Evolutionary conservation across 495 filamentous ascomycete species (phyloP).

Genomic region (Collariella sp.): DNA sequence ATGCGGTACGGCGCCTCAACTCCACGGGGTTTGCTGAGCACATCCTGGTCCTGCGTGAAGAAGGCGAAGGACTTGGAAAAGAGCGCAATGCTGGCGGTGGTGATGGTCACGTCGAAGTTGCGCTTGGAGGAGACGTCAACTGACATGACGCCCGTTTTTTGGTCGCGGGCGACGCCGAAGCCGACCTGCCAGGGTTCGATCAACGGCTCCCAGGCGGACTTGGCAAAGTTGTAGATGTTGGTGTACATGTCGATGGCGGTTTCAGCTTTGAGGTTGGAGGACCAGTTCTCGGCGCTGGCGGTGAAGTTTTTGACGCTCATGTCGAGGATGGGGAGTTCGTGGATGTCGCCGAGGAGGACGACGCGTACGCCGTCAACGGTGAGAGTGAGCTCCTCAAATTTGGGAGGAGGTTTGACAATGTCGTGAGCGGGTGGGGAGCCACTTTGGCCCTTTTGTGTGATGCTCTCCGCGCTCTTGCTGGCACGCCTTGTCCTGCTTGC

Average conservation of each 20-base stretch:
- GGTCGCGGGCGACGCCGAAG: slow-evolving; percentile 75
- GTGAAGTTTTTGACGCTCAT: slow-evolving; percentile 88
- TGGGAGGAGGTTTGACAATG: slow-evolving; percentile 23
- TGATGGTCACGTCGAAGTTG: slow-evolving; percentile 83
- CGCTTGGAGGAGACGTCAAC: slow-evolving; percentile 82
- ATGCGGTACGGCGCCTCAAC: slow-evolving; percentile 88
- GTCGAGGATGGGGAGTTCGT: slow-evolving; percentile 90
- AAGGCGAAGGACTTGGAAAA: slow-evolving; percentile 89
- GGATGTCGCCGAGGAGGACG: slow-evolving; percentile 88
- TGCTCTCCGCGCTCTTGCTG: slow-evolving; percentile 16
- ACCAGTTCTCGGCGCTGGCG: slow-evolving; percentile 81
- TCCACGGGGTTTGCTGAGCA: slow-evolving; percentile 86
- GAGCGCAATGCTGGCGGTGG: slow-evolving; percentile 87
- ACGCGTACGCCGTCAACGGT: slow-evolving; percentile 82
- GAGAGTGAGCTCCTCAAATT: slow-evolving; percentile 74
- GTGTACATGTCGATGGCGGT: slow-evolving; percentile 84
- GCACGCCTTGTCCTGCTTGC: slow-evolving; percentile 27
- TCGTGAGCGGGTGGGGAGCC: slow-evolving; percentile 23
- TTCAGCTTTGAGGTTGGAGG: slow-evolving; percentile 75
- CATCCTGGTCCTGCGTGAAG: slow-evolving; percentile 80
- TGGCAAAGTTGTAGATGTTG: slow-evolving; percentile 98
- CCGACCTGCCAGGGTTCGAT: slow-evolving; percentile 95
- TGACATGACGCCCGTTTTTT: slow-evolving; percentile 64
- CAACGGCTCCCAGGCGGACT: slow-evolving; percentile 94
- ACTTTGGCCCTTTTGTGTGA: neutral